Evolutionary conservation across 805 yeast genomes (phyloP), one percentile per base, ranked within the genome.

Genomic region (Lachancea lanzarotensis): DNA sequence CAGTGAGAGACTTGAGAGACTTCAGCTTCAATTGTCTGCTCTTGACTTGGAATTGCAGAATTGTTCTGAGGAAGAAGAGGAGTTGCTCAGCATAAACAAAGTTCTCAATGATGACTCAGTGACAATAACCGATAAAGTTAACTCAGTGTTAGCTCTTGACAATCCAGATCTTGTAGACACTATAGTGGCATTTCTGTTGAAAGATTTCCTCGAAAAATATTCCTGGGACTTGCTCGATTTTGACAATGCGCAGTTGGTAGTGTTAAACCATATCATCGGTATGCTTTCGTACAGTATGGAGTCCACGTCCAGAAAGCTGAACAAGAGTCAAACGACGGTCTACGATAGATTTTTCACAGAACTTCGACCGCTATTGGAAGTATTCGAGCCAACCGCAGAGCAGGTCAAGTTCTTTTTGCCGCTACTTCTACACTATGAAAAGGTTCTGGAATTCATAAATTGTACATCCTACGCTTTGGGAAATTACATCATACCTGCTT

Each of bases 401-500:
- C 35, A 40, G 38, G 18, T 43, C 9, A 27, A 32, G 29, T 27
- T 11, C 2, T 19, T 55, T 12, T 42, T 55, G 10, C 40, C 52
- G 2, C 16, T 49, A 20, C 16, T 59, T 11, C 27, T 57, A 10
- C 50, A 57, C 33, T 59, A 50, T 36, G 58, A 56, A 33, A 33
- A 47, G 2, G 38, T 56, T 1, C 30, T 60, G n/a, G 47, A 43
- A 17, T 59, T 51, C 38, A 53, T 55, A 15, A 46, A 43, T 25
- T 48, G 54, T 38, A 46, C 40, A 15, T 52, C 61, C 3, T 55
- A 56, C 35, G 42, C 76, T 12, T 38, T 65, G 3, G 44, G 54
- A 5, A 55, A 53, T 2, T 56, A 60, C 4, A 54, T 79, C 2
- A 42, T 62, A 0, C 77, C 78, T 0, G 67, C 63, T 29, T 54